A percentile compares a stretch with the other conserved stretches of the same genome.
Evolutionary conservation across 2,329 filamentous ascomycete genomes (phyloP).

Genomic region (Colletotrichum trifolii): DNA sequence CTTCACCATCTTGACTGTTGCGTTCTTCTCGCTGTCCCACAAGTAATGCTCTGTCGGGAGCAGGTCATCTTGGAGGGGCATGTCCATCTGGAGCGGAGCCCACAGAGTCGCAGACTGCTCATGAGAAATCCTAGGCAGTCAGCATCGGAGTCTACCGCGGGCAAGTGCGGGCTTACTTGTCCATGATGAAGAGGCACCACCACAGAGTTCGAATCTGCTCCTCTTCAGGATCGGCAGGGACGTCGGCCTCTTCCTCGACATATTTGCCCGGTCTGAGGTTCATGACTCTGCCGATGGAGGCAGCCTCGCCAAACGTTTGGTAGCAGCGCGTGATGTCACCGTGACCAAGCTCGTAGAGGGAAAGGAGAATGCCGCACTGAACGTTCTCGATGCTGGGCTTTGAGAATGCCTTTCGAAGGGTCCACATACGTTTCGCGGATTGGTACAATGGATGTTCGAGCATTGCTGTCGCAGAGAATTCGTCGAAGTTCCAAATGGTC

Average conservation of each 20-base stretch:
- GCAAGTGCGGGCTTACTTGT: slow-evolving; percentile 47
- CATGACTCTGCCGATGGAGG: slow-evolving; percentile 49
- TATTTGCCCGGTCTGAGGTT: slow-evolving; percentile 51
- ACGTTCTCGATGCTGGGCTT: slow-evolving; percentile 52
- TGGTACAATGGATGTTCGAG: slow-evolving; percentile 53
- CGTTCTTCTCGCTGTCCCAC: slow-evolving; percentile 43
- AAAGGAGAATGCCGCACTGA: slow-evolving; percentile 54
- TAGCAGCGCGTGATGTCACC: slow-evolving; percentile 55
- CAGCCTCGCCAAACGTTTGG: slow-evolving; percentile 54
- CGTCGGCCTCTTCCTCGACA: slow-evolving; percentile 44
- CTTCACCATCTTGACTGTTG: slow-evolving; percentile 40
- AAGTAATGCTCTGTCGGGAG: slow-evolving; percentile 49
- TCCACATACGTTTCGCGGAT: slow-evolving; percentile 51
- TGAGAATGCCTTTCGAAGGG: slow-evolving; percentile 48
- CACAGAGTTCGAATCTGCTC: slow-evolving; percentile 55
- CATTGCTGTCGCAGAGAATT: slow-evolving; percentile 53
- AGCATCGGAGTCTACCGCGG: background rate
- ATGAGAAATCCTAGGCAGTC: slow-evolving; percentile 43
- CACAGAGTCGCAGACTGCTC: slow-evolving; percentile 45
- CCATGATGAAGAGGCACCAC: slow-evolving; percentile 57
- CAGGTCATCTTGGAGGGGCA: slow-evolving; percentile 49
- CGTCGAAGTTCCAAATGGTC: slow-evolving; percentile 46
- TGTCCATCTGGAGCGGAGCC: slow-evolving; percentile 49
- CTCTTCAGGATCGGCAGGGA: slow-evolving; percentile 45
- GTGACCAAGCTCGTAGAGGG: slow-evolving; percentile 58